Base-by-base conservation (phyloP, 2,329 filamentous ascomycete species). In the Knoxdaviesia capensis region DNA sequence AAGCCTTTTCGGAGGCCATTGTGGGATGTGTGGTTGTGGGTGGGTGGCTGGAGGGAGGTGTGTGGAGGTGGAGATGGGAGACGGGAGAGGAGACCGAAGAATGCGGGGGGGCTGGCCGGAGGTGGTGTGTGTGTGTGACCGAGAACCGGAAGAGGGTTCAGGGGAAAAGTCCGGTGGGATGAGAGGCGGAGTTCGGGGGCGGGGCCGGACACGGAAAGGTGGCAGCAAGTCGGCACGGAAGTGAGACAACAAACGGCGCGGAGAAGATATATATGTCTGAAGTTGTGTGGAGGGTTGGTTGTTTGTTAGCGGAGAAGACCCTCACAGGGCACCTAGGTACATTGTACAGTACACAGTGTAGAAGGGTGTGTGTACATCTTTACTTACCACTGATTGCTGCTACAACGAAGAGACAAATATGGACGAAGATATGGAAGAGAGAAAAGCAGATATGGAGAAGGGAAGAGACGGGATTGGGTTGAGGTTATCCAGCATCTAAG, bases 1-100 rank as follows among this genome's bases (percentile, higher is more conserved):
- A 59, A 51, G 65, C 59, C 48, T 59, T 57, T 45, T 53, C 50
- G 8, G 48, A 46, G 41, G 42, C 44, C 45, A 49, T 50, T 45
- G 41, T 40, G 47, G 35, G 39, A 33, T 32, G 30, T 33, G 3
- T 40, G 29, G 20, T 43, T 39, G 34, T 44, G 38, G n/a, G 33
- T 32, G 20, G 20, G 20, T 20, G 20, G 20, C 3, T 20, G 20
- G 20, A 20, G 20, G 20, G 43, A 34, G 31, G 31, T 28, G 11
- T 34, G 36, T 32, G 36, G 31, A 31, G 40, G 42, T 38, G 38
- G 40, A 30, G 41, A 37, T 36, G 44, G 31, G 42, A 36, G 41
- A 31, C 34, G 34, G n/a, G 35, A 29, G 10, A 10, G 34, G 7
- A 20, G 41, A n/a, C 20, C 31, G 31, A 35, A 30, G 34, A 42